A percentile compares a stretch with the other conserved stretches of the same genome.
Evolutionary conservation across 1,284 basidiomycete species (phyloP).

Genomic region (Sanguinoderma infundibulare): DNA sequence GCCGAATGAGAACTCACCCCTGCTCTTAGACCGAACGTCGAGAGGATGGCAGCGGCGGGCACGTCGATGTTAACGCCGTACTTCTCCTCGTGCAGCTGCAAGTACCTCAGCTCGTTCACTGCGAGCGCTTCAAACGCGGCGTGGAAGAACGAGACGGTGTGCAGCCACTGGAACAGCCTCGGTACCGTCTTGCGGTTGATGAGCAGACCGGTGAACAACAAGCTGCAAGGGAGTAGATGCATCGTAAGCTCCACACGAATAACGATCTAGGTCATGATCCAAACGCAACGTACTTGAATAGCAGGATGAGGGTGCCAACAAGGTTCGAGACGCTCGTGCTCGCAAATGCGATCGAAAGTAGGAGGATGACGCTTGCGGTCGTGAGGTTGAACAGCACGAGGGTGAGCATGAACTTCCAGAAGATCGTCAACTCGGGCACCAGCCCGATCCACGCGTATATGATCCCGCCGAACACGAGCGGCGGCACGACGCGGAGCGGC

Average conservation of each 20-base stretch:
- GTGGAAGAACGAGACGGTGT: slow-evolving; percentile 96
- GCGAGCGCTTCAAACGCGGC: slow-evolving; percentile 97
- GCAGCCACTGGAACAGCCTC: slow-evolving; percentile 79
- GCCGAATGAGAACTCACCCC: slow-evolving; percentile 57
- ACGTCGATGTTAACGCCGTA: slow-evolving; percentile 92
- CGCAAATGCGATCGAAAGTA: slow-evolving; percentile 87
- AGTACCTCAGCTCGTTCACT: slow-evolving; percentile 93
- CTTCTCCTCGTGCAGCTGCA: slow-evolving; percentile 93
- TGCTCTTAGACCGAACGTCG: slow-evolving; percentile 86
- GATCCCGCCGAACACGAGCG: slow-evolving; percentile 93
- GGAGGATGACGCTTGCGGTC: slow-evolving; percentile 88
- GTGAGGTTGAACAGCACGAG: slow-evolving; percentile 95
- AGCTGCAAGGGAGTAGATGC: slow-evolving; percentile 47
- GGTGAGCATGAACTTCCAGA: slow-evolving; percentile 98
- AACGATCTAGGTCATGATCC: neutral
- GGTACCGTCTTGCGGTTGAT: slow-evolving; percentile 92
- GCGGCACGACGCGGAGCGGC: slow-evolving; percentile 92
- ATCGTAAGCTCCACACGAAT: neutral
- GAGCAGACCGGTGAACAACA: slow-evolving; percentile 93
- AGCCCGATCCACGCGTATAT: slow-evolving; percentile 94
- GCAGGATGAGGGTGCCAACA: slow-evolving; percentile 93
- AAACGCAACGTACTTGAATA: slow-evolving; percentile 86
- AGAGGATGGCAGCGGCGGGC: slow-evolving; percentile 91
- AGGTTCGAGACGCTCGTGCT: slow-evolving; percentile 90
- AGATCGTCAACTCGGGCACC: slow-evolving; percentile 85